Evolutionary conservation across 768 basidiomycete genomes (phyloP), one percentile per base, ranked within the genome.

Genomic region (Tephrocybe sp.): DNA sequence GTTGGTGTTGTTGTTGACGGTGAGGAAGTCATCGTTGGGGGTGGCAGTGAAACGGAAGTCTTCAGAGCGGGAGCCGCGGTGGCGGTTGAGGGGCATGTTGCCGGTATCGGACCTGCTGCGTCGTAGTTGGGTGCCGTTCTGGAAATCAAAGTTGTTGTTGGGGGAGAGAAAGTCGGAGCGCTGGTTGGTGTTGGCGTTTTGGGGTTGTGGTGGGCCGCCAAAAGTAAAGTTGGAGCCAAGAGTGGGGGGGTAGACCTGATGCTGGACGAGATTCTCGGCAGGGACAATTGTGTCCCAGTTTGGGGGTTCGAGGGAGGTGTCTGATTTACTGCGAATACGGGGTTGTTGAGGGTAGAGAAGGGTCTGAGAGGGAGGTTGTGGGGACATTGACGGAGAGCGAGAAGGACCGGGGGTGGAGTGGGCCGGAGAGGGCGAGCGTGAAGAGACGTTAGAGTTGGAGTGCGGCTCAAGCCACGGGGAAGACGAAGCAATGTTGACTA

Each of bases 261-360:
- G 68, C 36, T 62, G 65, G 51, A 64, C 62, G 47, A 63, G 60
- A 30, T 63, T 60, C n/a, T 54, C 46, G 49, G 56, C 59, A 41
- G 63, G 60, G 24, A 4, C 67, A 49, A 41, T 46, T 16, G 65
- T 49, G 46, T 78, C 73, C 83, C 83, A 83, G 37, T 76, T 61
- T 1, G 76, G 78, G 13, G 77, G 77, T 47, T 83, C 79, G 3
- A 78, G 69, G 36, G 79, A 71, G 0, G 80, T 77, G 38, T 86
- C 85, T 1, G 82, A 82, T 57, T 84, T 79, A 65, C 81, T 83
- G 44, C 85, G 72, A 19, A 70, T 66, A 28, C 83, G 75, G 28
- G 66, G 65, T n/a, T 57, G 62, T 47, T 67, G 64, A 15, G 68
- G 63, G 57, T 63, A 62, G 40, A 71, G 65, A 51, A 64, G 70